Conservation (phyloP, 306 rosid species). For the Medicago ruthenica region DNA sequence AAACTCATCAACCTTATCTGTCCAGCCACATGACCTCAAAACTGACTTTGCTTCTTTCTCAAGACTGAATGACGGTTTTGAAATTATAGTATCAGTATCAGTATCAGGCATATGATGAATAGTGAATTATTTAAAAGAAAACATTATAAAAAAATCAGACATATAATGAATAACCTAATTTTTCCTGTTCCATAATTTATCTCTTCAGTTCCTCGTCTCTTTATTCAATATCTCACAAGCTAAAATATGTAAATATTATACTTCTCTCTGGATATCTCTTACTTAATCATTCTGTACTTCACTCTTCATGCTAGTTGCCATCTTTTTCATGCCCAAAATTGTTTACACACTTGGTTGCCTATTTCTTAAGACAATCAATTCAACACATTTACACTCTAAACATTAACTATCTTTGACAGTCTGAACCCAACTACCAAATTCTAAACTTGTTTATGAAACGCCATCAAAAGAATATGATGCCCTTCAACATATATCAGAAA, state of each 20-base stretch:
- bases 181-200: neutral
- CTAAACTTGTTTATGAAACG: neutral
- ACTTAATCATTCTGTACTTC: conserved; percentile 24
- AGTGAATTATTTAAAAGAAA: conserved; percentile 6
- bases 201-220: neutral
- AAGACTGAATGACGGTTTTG: conserved; percentile 58
- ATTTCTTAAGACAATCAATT: conserved; percentile 30
- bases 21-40: conserved; percentile 85
- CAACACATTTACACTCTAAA: conserved; percentile 19
- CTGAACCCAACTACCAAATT: conserved; percentile 16
- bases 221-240: conserved; percentile 2
- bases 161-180: neutral
- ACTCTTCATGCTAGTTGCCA: conserved; percentile 11
- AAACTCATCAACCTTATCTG: conserved; percentile 59
- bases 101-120: conserved; percentile 24
- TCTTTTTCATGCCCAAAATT: neutral
- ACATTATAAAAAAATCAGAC: neutral
- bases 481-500: conserved; percentile 30
- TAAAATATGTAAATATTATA: conserved; percentile 6
- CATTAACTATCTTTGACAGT: conserved; percentile 6
- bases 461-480: neutral
- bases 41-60: conserved; percentile 64
- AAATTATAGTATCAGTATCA: conserved; percentile 37
- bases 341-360: conserved; percentile 3
- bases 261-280: conserved; percentile 14